Percentiles rank a stretch among this genome's conserved stretches.
phyloP scores from a whole-genome alignment of 306 rosid genomes.

The Leucaena leucocephala region DNA sequence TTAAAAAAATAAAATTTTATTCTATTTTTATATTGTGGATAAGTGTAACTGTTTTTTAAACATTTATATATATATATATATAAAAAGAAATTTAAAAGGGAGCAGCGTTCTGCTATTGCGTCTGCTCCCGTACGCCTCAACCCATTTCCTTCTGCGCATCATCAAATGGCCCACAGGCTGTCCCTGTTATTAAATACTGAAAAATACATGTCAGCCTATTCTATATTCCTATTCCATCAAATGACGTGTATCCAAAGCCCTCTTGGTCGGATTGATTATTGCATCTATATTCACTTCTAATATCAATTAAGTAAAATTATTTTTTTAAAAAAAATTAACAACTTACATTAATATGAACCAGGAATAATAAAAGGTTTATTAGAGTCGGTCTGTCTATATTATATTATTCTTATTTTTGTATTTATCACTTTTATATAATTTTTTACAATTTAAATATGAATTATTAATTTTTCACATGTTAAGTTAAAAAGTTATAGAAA shows the following conservation, averaged over 20 bases:
- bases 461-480: neutral
- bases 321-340: no score
- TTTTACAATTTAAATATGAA: no score
- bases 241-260: neutral
- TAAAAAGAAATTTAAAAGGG: conserved; percentile 7
- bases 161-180: neutral
- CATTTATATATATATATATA: no score
- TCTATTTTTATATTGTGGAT: no score
- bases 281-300: no score
- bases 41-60: no score
- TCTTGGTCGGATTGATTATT: neutral
- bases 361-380: no score
- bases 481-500: neutral
- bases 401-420: neutral
- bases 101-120: neutral
- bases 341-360: no score
- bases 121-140: neutral
- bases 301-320: no score
- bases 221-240: neutral
- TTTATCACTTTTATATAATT: neutral
- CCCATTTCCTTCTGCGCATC: neutral
- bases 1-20: no score
- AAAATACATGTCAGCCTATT: neutral
- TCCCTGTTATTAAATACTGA: neutral
- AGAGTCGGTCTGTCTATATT: no score